Percentiles rank a stretch among this genome's conserved stretches.
Conservation (phyloP, 148 eudicot genomes). For the Bassia scoparia region DNA sequence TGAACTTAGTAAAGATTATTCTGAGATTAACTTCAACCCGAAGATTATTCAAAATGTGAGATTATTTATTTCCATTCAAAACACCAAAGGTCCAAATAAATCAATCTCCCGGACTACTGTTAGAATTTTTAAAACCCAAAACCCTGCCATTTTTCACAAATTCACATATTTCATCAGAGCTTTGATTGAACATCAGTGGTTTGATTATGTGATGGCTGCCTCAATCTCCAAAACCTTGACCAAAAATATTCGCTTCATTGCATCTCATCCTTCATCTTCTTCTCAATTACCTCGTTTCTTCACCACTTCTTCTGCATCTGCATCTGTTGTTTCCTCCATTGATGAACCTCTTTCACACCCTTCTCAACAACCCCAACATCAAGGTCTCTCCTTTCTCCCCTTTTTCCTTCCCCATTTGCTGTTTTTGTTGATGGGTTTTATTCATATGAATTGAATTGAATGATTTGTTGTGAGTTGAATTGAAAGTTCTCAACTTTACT, state of each 20-base stretch:
- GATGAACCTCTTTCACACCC: conserved; percentile 25
- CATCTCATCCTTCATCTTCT: conserved; percentile 10
- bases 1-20: too few species aligned
- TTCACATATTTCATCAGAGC: too few species aligned
- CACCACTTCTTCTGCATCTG: conserved; percentile 30
- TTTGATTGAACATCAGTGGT: too few species aligned
- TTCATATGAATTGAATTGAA: neutral
- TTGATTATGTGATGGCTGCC: conserved; percentile 31
- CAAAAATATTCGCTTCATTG: neutral
- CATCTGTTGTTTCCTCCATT: conserved; percentile 31
- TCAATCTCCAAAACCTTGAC: conserved; percentile 33
- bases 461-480: neutral
- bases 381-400: conserved; percentile 34
- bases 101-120: too few species aligned
- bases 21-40: too few species aligned
- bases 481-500: neutral
- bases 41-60: too few species aligned
- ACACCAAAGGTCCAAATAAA: too few species aligned
- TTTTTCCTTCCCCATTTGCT: neutral
- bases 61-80: too few species aligned
- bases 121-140: neutral
- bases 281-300: conserved; percentile 25
- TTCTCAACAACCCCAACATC: conserved; percentile 29
- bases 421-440: neutral
- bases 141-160: too few species aligned